These are phyloP conservation scores for Lycium ferocissimum DNA, from an alignment of 257 asterid genomes.

Conservation along the genomic window DNA sequence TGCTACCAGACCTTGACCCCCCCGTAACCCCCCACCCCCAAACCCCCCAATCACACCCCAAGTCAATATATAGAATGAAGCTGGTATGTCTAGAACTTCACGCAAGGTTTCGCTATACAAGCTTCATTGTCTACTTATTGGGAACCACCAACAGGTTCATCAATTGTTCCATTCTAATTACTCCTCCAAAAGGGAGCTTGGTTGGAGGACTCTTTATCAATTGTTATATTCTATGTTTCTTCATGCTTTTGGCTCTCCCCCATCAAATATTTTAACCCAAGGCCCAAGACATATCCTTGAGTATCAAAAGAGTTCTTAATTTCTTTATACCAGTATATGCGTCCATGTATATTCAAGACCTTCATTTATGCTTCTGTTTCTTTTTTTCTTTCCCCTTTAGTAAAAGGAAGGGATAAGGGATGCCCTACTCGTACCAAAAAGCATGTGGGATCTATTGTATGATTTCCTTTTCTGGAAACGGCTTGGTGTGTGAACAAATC, in stretches of 20 bases:
- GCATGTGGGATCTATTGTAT: not conserved
- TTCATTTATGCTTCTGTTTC: not conserved
- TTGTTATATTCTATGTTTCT: not conserved
- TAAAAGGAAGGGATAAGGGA: constrained; percentile 2
- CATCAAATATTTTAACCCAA: not conserved
- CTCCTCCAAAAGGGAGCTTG: not conserved
- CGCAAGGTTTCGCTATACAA: not conserved
- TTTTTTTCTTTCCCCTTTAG: not conserved
- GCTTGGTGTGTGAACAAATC: not conserved
- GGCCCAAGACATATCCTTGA: not conserved
- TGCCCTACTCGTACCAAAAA: not conserved
- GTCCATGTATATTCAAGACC: not conserved
- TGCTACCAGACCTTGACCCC: not conserved
- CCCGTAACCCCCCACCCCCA: no score
- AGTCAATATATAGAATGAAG: not conserved
- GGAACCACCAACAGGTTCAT: not conserved
- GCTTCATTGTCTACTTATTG: constrained; percentile 4
- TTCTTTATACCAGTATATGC: not conserved
- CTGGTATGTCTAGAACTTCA: not conserved
- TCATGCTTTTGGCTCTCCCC: not conserved
- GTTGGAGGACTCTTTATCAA: not conserved
- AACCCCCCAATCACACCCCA: constrained; percentile 13
- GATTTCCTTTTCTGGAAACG: not conserved
- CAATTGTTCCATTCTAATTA: not conserved
- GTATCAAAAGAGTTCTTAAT: not conserved